Evolutionary conservation across 106 monocot species (phyloP), one percentile per base, ranked within the genome.

Genomic region (Dendrobium chrysotoxum): DNA sequence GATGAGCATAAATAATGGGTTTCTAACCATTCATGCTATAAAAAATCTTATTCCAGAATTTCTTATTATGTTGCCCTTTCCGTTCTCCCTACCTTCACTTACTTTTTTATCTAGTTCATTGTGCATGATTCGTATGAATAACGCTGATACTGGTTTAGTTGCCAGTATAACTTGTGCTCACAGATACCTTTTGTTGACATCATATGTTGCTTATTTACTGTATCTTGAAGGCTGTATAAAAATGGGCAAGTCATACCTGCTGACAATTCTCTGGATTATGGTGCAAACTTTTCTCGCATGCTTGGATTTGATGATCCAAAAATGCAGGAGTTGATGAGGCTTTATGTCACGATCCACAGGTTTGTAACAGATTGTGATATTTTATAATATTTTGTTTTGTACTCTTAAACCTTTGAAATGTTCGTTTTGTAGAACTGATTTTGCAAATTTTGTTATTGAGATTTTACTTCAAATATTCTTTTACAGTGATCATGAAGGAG

Each of bases 401-500:
- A 8, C 40, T 2, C 10, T 76, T 23, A 76, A 47, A 11, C 55
- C 44, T 68, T 67, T 40, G 13, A 40, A 66, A 4, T 5, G 21
- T 74, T 40, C 31, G 40, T 57, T 39, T 41, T 30, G 21, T 64
- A 3, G 38, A 45, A 71, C 16, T 58, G 38, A 30, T 31, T 15
- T 38, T 70, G 31, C 31, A 2, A 15, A 13, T 12, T 55, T 25
- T 66, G 0, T 54, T 2, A 46, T 57, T 78, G 5, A 79, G 21
- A 40, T 77, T 80, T 80, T 12, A 5, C 4, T 87, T 57, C 4
- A 40, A 74, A 80, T 86, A 16, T 44, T 82, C n/a, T 68, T 80
- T 40, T 86, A 38, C 83, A 98, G 98, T 86, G 98, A 98, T 85
- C 98, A 98, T 85, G 98, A 98, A 88, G 98, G 98, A 46, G 98